Conservation (phyloP, 805 yeast genomes). For the Deakozyma indianensis region DNA sequence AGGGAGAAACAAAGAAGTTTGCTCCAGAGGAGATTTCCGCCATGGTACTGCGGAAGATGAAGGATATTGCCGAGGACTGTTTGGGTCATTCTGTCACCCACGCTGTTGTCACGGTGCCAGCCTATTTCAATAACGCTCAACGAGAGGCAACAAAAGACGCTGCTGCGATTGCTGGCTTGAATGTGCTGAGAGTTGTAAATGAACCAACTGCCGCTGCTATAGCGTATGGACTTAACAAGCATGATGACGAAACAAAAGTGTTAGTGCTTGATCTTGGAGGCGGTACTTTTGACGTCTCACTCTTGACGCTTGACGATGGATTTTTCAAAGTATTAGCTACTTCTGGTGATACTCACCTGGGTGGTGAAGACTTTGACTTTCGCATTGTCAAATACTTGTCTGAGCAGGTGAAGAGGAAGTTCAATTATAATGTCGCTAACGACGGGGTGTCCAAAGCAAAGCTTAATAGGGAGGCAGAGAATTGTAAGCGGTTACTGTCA, state of each 20-base stretch:
- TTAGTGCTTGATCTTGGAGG: slow-evolving; percentile 94
- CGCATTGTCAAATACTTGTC: slow-evolving; percentile 78
- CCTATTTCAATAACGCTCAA: slow-evolving; percentile 87
- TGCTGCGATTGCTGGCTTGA: slow-evolving; percentile 82
- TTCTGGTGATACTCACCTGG: slow-evolving; percentile 93
- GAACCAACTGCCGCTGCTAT: slow-evolving; percentile 98
- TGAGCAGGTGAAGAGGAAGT: slow-evolving; percentile 80
- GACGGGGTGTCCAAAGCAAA: slow-evolving; percentile 82
- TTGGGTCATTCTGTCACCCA: slow-evolving; percentile 73
- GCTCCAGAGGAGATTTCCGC: slow-evolving; percentile 90
- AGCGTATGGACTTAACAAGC: slow-evolving; percentile 81
- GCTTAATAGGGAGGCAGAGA: slow-evolving; percentile 94
- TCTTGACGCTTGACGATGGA: slow-evolving; percentile 78
- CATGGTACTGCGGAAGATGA: slow-evolving; percentile 87
- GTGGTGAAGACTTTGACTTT: slow-evolving; percentile 94
- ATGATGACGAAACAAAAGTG: slow-evolving; percentile 73
- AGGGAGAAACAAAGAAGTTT: slow-evolving; percentile 63
- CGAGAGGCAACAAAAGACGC: slow-evolving; percentile 92
- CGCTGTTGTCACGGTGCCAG: slow-evolving; percentile 89
- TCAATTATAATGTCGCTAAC: slow-evolving; percentile 64
- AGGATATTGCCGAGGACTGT: slow-evolving; percentile 80
- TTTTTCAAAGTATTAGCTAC: slow-evolving; percentile 88
- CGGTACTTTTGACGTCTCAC: slow-evolving; percentile 91
- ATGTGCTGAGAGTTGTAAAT: slow-evolving; percentile 76
- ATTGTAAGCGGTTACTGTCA: slow-evolving; percentile 93